A percentile compares a stretch with the other conserved stretches of the same genome.
Conservation (phyloP, 164 flowering plant genomes). For the Piper longum region DNA sequence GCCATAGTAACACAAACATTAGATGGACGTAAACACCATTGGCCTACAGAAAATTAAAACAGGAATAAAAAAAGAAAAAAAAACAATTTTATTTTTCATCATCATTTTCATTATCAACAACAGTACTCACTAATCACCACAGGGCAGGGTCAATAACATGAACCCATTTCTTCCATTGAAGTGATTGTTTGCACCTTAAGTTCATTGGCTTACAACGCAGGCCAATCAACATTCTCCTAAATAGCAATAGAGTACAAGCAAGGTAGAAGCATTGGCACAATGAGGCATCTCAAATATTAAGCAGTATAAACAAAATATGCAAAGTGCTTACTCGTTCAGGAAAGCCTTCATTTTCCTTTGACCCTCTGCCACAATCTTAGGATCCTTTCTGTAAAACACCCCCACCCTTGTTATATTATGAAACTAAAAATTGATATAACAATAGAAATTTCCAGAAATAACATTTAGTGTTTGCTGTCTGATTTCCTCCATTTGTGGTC, state of each 20-base stretch:
- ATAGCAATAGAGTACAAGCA: no score
- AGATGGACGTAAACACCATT: not conserved
- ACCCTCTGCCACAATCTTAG: slow-evolving; percentile 39
- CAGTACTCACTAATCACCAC: no score
- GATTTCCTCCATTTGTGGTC: slow-evolving; percentile 65
- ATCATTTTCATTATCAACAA: no score
- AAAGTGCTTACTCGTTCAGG: slow-evolving; percentile 59
- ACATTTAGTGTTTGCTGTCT: slow-evolving; percentile 44
- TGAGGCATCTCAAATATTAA: no score
- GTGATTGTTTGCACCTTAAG: not conserved
- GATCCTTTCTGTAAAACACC: slow-evolving; percentile 24
- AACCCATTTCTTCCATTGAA: no score
- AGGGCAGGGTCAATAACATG: no score
- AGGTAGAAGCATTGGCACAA: no score
- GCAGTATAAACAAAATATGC: not conserved
- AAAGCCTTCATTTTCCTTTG: slow-evolving; percentile 33
- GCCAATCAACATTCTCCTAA: not conserved
- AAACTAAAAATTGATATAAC: not conserved
- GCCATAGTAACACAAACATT: not conserved
- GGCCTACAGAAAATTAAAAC: not conserved
- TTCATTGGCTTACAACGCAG: not conserved
- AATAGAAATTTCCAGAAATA: not conserved
- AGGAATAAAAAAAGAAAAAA: no score
- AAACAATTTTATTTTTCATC: no score
- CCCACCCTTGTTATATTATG: not conserved